Percentiles rank a stretch among this genome's conserved stretches.
These are phyloP conservation scores for Podospora fimiseda DNA, from an alignment of 495 filamentous ascomycete genomes.

Conservation along the genomic window DNA sequence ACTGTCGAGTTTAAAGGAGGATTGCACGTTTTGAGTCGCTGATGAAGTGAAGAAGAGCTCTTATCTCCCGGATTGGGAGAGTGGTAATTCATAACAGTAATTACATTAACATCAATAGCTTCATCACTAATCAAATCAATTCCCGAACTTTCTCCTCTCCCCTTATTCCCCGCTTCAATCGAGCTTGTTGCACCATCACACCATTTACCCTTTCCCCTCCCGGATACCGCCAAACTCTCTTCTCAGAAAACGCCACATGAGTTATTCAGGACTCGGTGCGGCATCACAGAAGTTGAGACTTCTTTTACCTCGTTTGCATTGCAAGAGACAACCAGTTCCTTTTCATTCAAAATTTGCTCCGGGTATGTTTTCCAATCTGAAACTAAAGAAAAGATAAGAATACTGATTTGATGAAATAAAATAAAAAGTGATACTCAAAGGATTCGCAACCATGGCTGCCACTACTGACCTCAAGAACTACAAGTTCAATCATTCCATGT, in stretches of 20 bases:
- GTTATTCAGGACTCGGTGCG: neutral
- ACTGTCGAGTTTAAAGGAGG: no score
- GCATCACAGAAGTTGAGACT: constrained; percentile 7
- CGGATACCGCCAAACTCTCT: neutral
- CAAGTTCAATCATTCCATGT: constrained; percentile 81
- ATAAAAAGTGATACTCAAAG: neutral
- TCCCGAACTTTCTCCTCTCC: no score
- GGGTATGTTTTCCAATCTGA: neutral
- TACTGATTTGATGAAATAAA: neutral
- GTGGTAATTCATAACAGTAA: no score
- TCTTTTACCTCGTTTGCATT: neutral
- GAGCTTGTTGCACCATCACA: no score
- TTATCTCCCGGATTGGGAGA: no score
- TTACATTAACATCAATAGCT: no score
- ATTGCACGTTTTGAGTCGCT: no score
- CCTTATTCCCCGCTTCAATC: no score
- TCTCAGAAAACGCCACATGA: neutral
- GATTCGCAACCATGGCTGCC: constrained; percentile 56
- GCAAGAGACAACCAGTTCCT: no score
- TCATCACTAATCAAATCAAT: no score
- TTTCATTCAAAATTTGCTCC: no score
- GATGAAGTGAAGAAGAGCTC: no score
- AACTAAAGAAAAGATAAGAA: neutral
- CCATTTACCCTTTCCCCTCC: neutral
- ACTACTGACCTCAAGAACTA: constrained; percentile 72